Evolutionary conservation across 2,329 filamentous ascomycete species (phyloP), one percentile per base, ranked within the genome.

Genomic region (Ceratocystis destructans): DNA sequence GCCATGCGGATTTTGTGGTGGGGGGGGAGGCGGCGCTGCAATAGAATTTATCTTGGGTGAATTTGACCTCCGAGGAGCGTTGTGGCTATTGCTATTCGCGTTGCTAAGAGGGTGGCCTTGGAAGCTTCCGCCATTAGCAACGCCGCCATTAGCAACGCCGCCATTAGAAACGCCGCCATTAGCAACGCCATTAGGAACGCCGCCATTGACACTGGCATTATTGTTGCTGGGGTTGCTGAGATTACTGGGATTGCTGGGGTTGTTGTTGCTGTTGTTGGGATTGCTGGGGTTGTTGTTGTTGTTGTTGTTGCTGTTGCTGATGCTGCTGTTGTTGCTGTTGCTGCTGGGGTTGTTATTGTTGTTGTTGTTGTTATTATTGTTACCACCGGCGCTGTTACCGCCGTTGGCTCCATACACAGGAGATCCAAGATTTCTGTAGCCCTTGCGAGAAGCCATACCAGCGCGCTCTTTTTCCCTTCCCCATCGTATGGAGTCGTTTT

Each of bases 401-500:
- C 53, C 53, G 53, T 33, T 57, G 3, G 53, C 53, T 20, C 37
- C 53, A 50, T 67, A 12, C 12, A 64, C 55, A 12, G 66, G 66
- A 12, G 62, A 65, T n/a, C 55, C 53, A 22, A 64, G 57, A 59
- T 37, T 45, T 62, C 65, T 67, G 37, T 46, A 62, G 53, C 28
- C 6, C n/a, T 55, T 62, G 20, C 66, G 66, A 25, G 62, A 62
- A 46, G 62, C 66, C 12, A 65, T 64, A 48, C 65, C 63, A 28
- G 55, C 55, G 55, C 82, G 79, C 75, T 85, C 82, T 74, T 79
- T 79, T 71, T 84, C 82, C 82, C 82, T 79, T 71, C 84, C 82
- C 82, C 82, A 85, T 69, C 82, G 79, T 69, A 81, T 80, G 70
- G 82, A 85, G 73, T 85, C 82, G 73, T 79, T 81, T 71, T 85